A percentile compares a stretch with the other conserved stretches of the same genome.
Conservation (phyloP, 257 asterid genomes). For the Solanum sejunctum region DNA sequence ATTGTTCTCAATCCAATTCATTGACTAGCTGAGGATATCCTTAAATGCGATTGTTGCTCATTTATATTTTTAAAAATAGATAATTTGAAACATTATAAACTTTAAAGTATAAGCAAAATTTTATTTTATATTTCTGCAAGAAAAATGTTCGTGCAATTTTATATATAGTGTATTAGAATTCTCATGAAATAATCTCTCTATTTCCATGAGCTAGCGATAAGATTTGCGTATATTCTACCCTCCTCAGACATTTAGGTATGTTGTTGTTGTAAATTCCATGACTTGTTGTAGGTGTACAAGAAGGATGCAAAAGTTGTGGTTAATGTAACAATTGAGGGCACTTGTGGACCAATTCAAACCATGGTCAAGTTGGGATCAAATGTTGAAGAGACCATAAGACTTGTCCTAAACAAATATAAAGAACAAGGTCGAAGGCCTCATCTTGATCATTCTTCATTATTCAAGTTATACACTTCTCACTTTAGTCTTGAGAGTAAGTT, state of each 20-base stretch:
- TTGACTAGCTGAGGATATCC: not conserved
- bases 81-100: not conserved
- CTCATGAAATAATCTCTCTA: too few relatives aligned
- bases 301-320: conserved; percentile 62
- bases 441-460: conserved; percentile 29
- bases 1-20: not conserved
- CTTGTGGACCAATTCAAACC: conserved; percentile 58
- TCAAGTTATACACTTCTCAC: conserved; percentile 42
- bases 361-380: conserved; percentile 56
- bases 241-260: too few relatives aligned
- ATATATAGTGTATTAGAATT: not conserved
- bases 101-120: too few relatives aligned
- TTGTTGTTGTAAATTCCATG: not conserved
- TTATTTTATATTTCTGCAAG: not conserved
- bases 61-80: not conserved
- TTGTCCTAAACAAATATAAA: conserved; percentile 30
- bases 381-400: conserved; percentile 46
- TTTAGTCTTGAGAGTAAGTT: conserved; percentile 64
- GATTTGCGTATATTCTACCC: too few relatives aligned
- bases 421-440: conserved; percentile 58
- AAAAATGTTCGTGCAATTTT: not conserved
- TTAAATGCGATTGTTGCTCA: not conserved
- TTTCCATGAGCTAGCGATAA: too few relatives aligned
- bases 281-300: not conserved
- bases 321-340: conserved; percentile 62